Percentiles rank a stretch among this genome's conserved stretches.
These are phyloP conservation scores for Candida lessepsii DNA, from an alignment of 805 yeast genomes.

Conservation along the genomic window DNA sequence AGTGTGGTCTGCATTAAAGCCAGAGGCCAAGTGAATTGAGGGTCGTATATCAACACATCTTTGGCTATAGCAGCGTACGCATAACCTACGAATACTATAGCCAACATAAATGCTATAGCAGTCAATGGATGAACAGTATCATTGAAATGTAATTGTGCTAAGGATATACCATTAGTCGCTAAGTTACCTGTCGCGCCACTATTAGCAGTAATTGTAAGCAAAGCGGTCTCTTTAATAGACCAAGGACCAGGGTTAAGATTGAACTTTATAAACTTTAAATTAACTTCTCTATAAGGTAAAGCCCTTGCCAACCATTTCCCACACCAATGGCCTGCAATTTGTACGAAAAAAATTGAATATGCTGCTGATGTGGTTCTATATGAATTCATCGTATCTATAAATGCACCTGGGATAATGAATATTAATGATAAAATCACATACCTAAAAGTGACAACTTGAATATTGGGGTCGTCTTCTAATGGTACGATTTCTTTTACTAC, in stretches of 20 bases:
- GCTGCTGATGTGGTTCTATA: conserved; percentile 48
- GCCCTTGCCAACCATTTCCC: conserved; percentile 45
- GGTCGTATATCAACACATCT: conserved; percentile 45
- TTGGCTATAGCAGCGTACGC: conserved; percentile 53
- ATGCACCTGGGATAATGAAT: conserved; percentile 42
- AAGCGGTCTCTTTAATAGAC: conserved; percentile 52
- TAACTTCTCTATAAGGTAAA: conserved; percentile 32
- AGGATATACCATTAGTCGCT: conserved; percentile 47
- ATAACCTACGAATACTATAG: conserved; percentile 53
- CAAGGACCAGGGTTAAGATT: conserved; percentile 55
- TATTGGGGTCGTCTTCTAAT: conserved; percentile 36
- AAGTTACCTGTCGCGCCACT: conserved; percentile 53
- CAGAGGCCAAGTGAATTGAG: conserved; percentile 50
- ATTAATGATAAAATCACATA: conserved; percentile 32
- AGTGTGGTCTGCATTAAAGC: conserved; percentile 53
- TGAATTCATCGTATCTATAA: conserved; percentile 42
- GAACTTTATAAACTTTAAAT: conserved; percentile 19
- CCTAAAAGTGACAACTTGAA: conserved; percentile 40
- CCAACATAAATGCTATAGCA: conserved; percentile 48
- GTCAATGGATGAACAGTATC: conserved; percentile 33
- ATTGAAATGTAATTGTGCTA: conserved; percentile 46
- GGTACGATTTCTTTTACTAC: conserved; percentile 38
- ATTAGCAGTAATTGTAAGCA: conserved; percentile 52
- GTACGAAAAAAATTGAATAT: conserved; percentile 52
- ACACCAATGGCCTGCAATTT: conserved; percentile 46